phyloP scores from a whole-genome alignment of 2,329 filamentous ascomycete genomes.

The Coccinonectria pachysandricola region DNA sequence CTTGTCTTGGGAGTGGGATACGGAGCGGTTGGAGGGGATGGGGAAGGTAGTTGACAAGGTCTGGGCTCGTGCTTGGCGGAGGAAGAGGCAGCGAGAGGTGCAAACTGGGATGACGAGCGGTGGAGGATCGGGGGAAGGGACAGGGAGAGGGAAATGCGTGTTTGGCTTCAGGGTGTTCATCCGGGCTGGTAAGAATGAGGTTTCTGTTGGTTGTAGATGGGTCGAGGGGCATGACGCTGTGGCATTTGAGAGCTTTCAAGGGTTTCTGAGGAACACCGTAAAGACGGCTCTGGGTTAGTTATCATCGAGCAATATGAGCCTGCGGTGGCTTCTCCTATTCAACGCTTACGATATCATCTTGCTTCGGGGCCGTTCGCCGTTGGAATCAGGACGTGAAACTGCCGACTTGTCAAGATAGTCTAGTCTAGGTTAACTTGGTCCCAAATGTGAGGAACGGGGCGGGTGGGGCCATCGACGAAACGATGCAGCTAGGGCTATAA shows the following conservation, averaged over 20 bases:
- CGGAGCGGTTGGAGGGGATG: constrained; percentile 40
- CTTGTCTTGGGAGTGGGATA: constrained; percentile 53
- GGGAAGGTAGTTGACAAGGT: constrained; percentile 61
- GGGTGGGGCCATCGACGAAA: too few relatives aligned
- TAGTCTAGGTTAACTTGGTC: too few relatives aligned
- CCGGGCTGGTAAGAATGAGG: constrained; percentile 26
- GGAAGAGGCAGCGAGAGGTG: constrained; percentile 46
- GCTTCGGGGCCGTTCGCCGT: too few relatives aligned
- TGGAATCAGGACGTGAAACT: too few relatives aligned
- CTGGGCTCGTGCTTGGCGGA: constrained; percentile 65
- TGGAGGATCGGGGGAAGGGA: constrained; percentile 4
- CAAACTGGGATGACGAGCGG: constrained; percentile 23
- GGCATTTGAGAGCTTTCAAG: constrained; percentile 80
- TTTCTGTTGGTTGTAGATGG: constrained; percentile 47
- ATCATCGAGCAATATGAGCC: too few relatives aligned
- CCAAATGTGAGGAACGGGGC: too few relatives aligned
- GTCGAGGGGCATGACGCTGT: constrained; percentile 61
- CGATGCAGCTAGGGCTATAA: too few relatives aligned
- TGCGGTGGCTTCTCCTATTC: too few relatives aligned
- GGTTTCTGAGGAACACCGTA: constrained; percentile 51
- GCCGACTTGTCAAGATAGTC: too few relatives aligned
- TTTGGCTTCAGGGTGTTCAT: constrained; percentile 52
- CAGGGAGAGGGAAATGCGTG: constrained; percentile 24
- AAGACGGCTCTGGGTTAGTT: constrained; percentile 4
- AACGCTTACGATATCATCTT: too few relatives aligned